phyloP scores from a whole-genome alignment of 441 rosid genomes.

The Cnidoscolus chayamansa region DNA sequence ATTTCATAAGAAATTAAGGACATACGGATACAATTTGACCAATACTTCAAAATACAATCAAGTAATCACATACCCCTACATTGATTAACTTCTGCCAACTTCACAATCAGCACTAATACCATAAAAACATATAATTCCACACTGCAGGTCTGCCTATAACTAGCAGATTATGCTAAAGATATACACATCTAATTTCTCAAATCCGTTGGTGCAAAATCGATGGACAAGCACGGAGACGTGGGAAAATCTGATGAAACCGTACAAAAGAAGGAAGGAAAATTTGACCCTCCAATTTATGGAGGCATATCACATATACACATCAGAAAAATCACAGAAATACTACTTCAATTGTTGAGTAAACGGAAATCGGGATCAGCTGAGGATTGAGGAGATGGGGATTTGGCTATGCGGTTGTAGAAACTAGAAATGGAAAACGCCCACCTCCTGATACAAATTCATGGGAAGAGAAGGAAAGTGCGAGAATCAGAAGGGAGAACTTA shows the following conservation, averaged over 20 bases:
- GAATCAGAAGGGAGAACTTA: neutral
- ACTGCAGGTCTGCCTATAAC: neutral
- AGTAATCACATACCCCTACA: neutral
- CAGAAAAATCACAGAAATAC: neutral
- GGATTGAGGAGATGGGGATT: no score
- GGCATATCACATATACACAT: neutral
- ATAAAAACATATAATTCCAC: neutral
- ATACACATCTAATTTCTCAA: neutral
- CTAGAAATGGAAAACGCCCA: neutral
- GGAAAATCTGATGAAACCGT: no score
- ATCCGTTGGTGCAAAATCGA: neutral
- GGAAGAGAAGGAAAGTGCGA: neutral
- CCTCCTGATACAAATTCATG: neutral
- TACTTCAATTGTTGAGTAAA: neutral
- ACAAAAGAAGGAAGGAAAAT: neutral
- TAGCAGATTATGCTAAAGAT: neutral
- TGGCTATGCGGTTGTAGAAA: no score
- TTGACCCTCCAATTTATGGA: neutral
- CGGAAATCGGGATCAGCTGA: no score
- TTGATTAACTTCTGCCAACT: neutral
- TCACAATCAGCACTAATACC: neutral
- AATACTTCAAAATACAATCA: no score
- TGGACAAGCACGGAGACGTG: no score
- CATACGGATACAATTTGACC: neutral
- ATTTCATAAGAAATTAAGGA: neutral